Conservation (phyloP, 2,329 filamentous ascomycete genomes). For the Colletotrichum sp. region DNA sequence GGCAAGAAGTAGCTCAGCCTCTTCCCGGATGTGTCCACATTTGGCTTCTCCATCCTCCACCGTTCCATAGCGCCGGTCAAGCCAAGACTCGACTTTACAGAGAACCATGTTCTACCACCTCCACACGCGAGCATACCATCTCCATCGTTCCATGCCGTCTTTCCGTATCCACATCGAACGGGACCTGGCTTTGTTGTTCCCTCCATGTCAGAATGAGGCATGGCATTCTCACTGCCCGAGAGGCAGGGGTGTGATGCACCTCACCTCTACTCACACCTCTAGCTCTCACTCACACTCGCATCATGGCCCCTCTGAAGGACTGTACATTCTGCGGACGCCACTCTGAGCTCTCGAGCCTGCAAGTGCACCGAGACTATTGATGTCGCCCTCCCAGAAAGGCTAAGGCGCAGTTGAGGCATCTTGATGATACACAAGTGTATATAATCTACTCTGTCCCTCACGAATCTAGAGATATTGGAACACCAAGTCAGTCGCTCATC, state of each 20-base stretch:
- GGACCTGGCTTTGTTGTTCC: conserved; percentile 9
- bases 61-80: background rate
- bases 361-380: conserved; percentile 13
- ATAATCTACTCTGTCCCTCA: background rate
- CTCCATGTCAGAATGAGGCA: conserved; percentile 16
- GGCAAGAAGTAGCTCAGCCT: conserved; percentile 8
- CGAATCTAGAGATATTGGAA: background rate
- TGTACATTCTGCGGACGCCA: background rate
- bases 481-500: conserved; percentile 13
- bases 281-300: conserved; percentile 15
- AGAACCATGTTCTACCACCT: conserved; percentile 1
- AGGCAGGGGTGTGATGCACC: conserved; percentile 2
- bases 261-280: conserved; percentile 1
- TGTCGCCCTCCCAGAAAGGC: background rate
- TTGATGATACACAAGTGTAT: conserved; percentile 8
- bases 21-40: background rate
- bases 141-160: background rate
- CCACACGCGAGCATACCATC: background rate
- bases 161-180: background rate
- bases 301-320: background rate
- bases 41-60: background rate
- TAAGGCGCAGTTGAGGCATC: background rate
- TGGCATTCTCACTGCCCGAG: background rate
- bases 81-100: background rate
- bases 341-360: background rate